These are phyloP conservation scores for Populus tremula DNA, from an alignment of 345 rosid genomes.

Conservation along the genomic window DNA sequence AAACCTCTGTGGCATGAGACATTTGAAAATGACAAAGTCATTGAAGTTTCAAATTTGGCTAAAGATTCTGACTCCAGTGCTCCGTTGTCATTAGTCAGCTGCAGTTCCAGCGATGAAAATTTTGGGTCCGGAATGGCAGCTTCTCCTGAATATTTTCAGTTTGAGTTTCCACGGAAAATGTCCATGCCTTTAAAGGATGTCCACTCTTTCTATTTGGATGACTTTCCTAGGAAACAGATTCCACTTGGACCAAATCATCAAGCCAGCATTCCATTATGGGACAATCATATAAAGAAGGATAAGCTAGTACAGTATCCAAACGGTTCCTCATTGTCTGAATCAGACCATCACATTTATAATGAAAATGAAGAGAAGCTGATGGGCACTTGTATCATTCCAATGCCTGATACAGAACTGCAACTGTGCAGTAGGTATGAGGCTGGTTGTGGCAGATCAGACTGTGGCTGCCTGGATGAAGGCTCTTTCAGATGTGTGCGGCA, in stretches of 20 bases:
- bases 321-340: neutral
- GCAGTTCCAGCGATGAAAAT: conserved; percentile 36
- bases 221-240: conserved; percentile 16
- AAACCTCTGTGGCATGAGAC: conserved; percentile 26
- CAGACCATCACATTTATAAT: neutral
- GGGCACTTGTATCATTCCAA: conserved; percentile 17
- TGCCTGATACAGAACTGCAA: neutral
- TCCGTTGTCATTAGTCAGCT: conserved; percentile 26
- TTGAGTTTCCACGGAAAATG: conserved; percentile 19
- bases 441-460: conserved; percentile 32
- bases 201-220: conserved; percentile 3
- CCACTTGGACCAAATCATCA: conserved; percentile 31
- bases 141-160: conserved; percentile 32
- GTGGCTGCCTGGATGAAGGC: conserved; percentile 58
- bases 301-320: conserved; percentile 14
- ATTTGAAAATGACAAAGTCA: conserved; percentile 26
- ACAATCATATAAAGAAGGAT: conserved; percentile 15
- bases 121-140: conserved; percentile 14
- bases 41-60: conserved; percentile 21
- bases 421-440: conserved; percentile 9
- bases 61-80: neutral
- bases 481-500: conserved; percentile 58
- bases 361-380: conserved; percentile 10
- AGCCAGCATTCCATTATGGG: conserved; percentile 21
- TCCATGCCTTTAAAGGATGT: neutral